Evolutionary conservation across 768 basidiomycete genomes (phyloP).

Genomic region (Boletus rufocinnamomeus): DNA sequence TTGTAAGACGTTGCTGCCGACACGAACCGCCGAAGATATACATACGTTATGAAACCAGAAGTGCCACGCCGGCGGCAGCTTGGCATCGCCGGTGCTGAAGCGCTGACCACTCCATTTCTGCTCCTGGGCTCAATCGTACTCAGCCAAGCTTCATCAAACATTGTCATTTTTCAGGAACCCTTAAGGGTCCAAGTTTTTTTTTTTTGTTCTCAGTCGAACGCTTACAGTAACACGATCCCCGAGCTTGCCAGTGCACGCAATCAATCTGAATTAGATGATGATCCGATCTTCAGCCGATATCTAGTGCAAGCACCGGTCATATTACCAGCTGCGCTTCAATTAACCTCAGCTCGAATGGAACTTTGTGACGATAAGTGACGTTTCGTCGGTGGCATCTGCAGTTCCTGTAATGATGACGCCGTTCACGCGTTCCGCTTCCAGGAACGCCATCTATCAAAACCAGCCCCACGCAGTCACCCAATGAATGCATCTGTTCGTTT

Average conservation of each 20-base stretch:
- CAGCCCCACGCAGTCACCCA: not conserved
- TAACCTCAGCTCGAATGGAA: not conserved
- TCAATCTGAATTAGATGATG: not conserved
- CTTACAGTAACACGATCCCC: not conserved
- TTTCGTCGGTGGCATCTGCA: not conserved
- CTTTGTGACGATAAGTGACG: not conserved
- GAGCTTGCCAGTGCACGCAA: not conserved
- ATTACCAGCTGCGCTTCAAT: not conserved
- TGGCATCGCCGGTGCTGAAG: not conserved
- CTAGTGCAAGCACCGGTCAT: not conserved
- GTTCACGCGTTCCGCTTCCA: not conserved
- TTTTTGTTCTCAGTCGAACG: not conserved
- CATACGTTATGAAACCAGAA: not conserved
- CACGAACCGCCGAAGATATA: not conserved
- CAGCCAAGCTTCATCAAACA: not conserved
- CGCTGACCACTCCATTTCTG: not conserved
- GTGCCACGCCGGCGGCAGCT: not conserved
- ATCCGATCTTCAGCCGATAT: too few relatives aligned
- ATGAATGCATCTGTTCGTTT: not conserved
- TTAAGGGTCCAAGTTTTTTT: not conserved
- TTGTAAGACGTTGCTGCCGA: not conserved
- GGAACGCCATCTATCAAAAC: not conserved
- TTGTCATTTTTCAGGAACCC: not conserved
- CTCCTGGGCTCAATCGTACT: not conserved
- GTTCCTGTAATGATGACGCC: not conserved